phyloP scores from a whole-genome alignment of 768 basidiomycete species.

The Phaeotremella skinneri region DNA sequence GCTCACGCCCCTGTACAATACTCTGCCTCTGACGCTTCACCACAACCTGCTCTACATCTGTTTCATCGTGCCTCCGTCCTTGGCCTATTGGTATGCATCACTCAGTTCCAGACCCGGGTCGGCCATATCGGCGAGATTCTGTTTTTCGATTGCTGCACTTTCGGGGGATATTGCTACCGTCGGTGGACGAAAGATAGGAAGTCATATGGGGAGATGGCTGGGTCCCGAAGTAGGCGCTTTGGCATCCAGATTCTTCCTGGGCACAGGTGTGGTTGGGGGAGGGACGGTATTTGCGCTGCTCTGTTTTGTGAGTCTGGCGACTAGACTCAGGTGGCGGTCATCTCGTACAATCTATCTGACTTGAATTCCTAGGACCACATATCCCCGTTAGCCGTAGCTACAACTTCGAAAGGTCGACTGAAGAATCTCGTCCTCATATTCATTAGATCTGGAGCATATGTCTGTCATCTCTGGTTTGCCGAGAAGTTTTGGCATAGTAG shows the following conservation, averaged over 20 bases:
- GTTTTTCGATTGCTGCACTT: conserved; percentile 25
- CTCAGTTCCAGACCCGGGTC: conserved; percentile 1
- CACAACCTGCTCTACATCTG: conserved; percentile 8
- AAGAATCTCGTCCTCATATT: conserved; percentile 16
- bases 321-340: no score
- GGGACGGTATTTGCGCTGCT: conserved; percentile 23
- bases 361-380: conserved; percentile 32
- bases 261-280: conserved; percentile 26
- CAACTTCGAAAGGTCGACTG: neutral
- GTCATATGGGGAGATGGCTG: conserved; percentile 11
- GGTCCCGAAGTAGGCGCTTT: conserved; percentile 37
- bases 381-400: conserved; percentile 4
- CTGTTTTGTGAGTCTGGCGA: conserved; percentile 39
- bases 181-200: conserved; percentile 25
- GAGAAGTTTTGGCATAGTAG: conserved; percentile 18
- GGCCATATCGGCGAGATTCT: conserved; percentile 28
- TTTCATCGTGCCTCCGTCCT: conserved; percentile 14
- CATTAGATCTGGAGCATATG: conserved; percentile 17
- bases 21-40: conserved; percentile 34
- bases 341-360: neutral
- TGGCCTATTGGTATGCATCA: conserved; percentile 25
- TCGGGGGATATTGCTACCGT: conserved; percentile 32
- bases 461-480: conserved; percentile 25
- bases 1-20: conserved; percentile 38
- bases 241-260: conserved; percentile 19